Evolutionary conservation across 2,329 filamentous ascomycete genomes (phyloP).

Genomic region (Pestalotiopsis sp.): DNA sequence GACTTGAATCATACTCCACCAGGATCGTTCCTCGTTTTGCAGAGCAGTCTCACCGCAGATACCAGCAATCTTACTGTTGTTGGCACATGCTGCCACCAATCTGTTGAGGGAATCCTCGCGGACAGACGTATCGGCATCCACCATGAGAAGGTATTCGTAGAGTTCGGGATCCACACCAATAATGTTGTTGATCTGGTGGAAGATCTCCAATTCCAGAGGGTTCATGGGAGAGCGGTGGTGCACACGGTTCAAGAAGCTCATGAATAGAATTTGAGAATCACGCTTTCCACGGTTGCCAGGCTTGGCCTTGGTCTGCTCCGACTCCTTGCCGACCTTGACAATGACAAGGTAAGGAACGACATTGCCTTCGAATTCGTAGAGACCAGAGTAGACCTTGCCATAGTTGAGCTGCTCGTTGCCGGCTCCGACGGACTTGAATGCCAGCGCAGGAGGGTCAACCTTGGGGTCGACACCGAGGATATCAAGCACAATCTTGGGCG

Average conservation of each 20-base stretch:
- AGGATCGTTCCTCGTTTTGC: conserved; percentile 91
- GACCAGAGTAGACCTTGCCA: conserved; percentile 95
- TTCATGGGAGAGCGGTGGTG: conserved; percentile 94
- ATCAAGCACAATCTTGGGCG: conserved; percentile 95
- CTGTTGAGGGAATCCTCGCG: conserved; percentile 89
- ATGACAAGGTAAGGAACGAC: conserved; percentile 95
- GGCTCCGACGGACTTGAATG: conserved; percentile 89
- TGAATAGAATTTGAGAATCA: conserved; percentile 92
- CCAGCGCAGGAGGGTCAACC: conserved; percentile 88
- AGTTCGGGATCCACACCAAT: conserved; percentile 97
- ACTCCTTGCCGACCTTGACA: conserved; percentile 96
- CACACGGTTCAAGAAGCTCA: conserved; percentile 97
- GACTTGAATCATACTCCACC: conserved; percentile 99
- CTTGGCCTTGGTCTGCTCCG: conserved; percentile 86
- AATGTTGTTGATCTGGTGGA: conserved; percentile 99
- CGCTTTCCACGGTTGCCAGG: conserved; percentile 98
- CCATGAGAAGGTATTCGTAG: conserved; percentile 96
- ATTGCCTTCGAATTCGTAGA: conserved; percentile 97
- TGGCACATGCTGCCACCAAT: conserved; percentile 86
- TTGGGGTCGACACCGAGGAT: conserved; percentile 97
- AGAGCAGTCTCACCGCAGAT: conserved; percentile 97
- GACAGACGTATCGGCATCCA: conserved; percentile 96
- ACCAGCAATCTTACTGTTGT: conserved; percentile 93
- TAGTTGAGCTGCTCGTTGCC: conserved; percentile 95
- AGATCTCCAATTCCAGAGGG: conserved; percentile 94